A percentile compares a stretch with the other conserved stretches of the same genome.
Evolutionary conservation across 1,284 basidiomycete genomes (phyloP).

Genomic region (Apiotrichum brassicae): DNA sequence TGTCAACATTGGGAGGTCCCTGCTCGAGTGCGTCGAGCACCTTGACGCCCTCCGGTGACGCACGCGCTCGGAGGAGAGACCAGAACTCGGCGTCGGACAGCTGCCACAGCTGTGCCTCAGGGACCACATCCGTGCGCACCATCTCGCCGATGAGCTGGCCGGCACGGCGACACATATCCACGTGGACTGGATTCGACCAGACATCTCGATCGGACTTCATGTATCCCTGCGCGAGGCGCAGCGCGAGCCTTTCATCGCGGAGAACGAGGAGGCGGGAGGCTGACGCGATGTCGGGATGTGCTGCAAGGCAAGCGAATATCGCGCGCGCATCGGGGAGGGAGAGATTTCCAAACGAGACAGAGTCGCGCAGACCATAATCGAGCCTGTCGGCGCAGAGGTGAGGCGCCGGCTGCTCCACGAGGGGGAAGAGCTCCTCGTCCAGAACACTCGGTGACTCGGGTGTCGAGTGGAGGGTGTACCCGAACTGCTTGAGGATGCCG

Average conservation of each 20-base stretch:
- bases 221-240: constrained; percentile 11
- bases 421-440: constrained; percentile 13
- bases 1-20: not conserved
- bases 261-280: constrained; percentile 9
- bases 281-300: not conserved
- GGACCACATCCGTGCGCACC: constrained; percentile 1
- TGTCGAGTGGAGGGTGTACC: not conserved
- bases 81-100: constrained; percentile 12
- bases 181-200: constrained; percentile 12
- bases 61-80: constrained; percentile 1
- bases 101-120: constrained; percentile 11
- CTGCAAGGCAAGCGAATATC: constrained; percentile 2
- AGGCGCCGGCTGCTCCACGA: constrained; percentile 13
- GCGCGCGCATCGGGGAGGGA: not conserved
- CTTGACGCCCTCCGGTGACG: not conserved
- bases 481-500: not conserved
- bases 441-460: not conserved
- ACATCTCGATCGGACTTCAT: constrained; percentile 5
- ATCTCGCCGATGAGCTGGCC: constrained; percentile 10
- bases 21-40: constrained; percentile 6
- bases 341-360: constrained; percentile 10
- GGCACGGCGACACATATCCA: constrained; percentile 5
- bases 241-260: not conserved
- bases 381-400: constrained; percentile 17
- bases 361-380: constrained; percentile 18